Evolutionary conservation across 2,329 filamentous ascomycete genomes (phyloP).

Genomic region (Aureobasidium sp.): DNA sequence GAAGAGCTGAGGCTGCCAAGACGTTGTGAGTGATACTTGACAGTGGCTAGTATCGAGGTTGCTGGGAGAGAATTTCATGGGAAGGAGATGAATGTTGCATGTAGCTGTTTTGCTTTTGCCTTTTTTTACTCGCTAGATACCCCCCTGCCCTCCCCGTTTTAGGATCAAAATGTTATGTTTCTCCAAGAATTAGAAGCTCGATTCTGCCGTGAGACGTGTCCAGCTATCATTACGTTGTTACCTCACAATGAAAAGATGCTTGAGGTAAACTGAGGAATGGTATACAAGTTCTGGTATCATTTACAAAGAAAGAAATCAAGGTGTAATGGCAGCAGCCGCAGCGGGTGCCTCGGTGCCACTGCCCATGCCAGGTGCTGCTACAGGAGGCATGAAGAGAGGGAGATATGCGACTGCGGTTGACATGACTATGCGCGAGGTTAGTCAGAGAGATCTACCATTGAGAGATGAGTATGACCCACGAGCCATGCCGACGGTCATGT

Average conservation of each 20-base stretch:
- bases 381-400: constrained; percentile 57
- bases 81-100: not conserved
- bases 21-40: not conserved
- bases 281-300: constrained; percentile 8
- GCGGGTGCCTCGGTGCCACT: constrained; percentile 19
- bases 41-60: not conserved
- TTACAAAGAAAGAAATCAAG: not conserved
- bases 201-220: not conserved
- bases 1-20: constrained; percentile 39
- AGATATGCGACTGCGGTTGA: constrained; percentile 50
- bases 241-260: not conserved
- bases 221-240: not conserved
- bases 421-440: constrained; percentile 29
- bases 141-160: constrained; percentile 1
- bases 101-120: not conserved
- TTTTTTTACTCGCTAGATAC: constrained; percentile 10
- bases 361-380: constrained; percentile 25
- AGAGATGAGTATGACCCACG: constrained; percentile 43
- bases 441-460: not conserved
- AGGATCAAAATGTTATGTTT: constrained; percentile 2
- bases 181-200: not conserved
- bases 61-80: not conserved
- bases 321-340: constrained; percentile 3
- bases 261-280: not conserved
- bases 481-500: constrained; percentile 73